phyloP scores from a whole-genome alignment of 805 yeast species.

The Yamadazyma nakazawae region DNA sequence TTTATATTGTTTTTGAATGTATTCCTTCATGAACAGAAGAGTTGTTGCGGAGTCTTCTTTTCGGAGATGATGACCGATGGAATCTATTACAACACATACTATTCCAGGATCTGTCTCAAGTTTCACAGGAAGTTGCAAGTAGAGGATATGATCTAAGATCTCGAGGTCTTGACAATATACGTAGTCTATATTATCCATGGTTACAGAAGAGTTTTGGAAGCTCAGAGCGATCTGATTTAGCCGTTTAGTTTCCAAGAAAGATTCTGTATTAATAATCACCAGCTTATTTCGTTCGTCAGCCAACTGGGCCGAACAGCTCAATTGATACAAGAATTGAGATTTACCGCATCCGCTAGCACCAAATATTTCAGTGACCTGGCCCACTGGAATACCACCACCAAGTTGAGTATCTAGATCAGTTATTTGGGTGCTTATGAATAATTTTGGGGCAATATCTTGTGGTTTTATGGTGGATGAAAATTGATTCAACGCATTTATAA shows the following conservation, averaged over 20 bases:
- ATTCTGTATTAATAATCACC: slow-evolving; percentile 81
- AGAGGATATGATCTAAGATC: slow-evolving; percentile 67
- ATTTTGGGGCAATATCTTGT: slow-evolving; percentile 6
- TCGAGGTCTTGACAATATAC: slow-evolving; percentile 66
- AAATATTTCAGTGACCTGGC: slow-evolving; percentile 60
- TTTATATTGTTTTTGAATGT: slow-evolving; percentile 16
- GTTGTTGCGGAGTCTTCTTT: slow-evolving; percentile 46
- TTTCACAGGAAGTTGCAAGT: slow-evolving; percentile 60
- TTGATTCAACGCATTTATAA: background rate
- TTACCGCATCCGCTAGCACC: slow-evolving; percentile 89
- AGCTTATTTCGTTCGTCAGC: slow-evolving; percentile 12
- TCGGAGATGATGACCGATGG: slow-evolving; percentile 78
- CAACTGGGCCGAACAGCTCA: slow-evolving; percentile 55
- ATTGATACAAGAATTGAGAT: slow-evolving; percentile 70
- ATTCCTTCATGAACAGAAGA: slow-evolving; percentile 30
- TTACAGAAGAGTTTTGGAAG: slow-evolving; percentile 10
- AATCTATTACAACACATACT: slow-evolving; percentile 65
- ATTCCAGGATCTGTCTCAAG: slow-evolving; percentile 22
- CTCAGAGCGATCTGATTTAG: slow-evolving; percentile 30
- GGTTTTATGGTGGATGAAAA: slow-evolving; percentile 4
- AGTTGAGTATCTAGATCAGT: slow-evolving; percentile 22
- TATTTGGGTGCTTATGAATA: slow-evolving; percentile 23
- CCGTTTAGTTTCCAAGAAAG: slow-evolving; percentile 64
- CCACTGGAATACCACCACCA: slow-evolving; percentile 30
- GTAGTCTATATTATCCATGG: slow-evolving; percentile 32